Conservation (phyloP, 179 eudicot species). For the Silene noctiflora region DNA sequence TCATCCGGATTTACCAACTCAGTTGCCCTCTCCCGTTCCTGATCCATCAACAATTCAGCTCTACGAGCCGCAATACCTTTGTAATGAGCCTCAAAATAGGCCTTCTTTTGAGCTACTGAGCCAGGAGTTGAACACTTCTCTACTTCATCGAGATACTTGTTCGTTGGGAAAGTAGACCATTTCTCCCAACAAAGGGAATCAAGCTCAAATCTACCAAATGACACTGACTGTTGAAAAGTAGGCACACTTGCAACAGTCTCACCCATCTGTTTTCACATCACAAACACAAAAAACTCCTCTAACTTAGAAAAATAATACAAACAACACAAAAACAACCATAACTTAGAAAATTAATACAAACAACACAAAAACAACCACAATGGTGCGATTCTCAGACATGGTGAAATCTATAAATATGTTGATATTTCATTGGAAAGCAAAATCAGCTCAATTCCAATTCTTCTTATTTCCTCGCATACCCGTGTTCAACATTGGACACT, state of each 20-base stretch:
- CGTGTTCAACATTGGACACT: too few species aligned
- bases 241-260: constrained; percentile 38
- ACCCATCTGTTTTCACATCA: constrained; percentile 60
- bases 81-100: constrained; percentile 53
- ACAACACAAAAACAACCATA: constrained; percentile 11
- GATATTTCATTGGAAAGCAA: too few species aligned
- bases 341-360: constrained; percentile 11
- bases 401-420: too few species aligned
- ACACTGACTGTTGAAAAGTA: constrained; percentile 52
- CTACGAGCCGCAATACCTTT: constrained; percentile 44
- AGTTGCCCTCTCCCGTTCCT: constrained; percentile 32
- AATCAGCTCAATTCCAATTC: constrained; percentile 10
- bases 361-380: too few species aligned
- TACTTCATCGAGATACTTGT: constrained; percentile 51
- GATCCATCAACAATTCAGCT: constrained; percentile 35
- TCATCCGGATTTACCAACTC: constrained; percentile 23
- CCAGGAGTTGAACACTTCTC: constrained; percentile 50
- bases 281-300: constrained; percentile 19
- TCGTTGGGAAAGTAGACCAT: constrained; percentile 57
- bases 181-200: constrained; percentile 53
- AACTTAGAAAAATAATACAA: constrained; percentile 11
- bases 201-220: constrained; percentile 55
- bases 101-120: constrained; percentile 53
- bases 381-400: too few species aligned
- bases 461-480: too few species aligned